A percentile compares a stretch with the other conserved stretches of the same genome.
Evolutionary conservation across 306 rosid genomes (phyloP).

Genomic region (Purshia tridentata): DNA sequence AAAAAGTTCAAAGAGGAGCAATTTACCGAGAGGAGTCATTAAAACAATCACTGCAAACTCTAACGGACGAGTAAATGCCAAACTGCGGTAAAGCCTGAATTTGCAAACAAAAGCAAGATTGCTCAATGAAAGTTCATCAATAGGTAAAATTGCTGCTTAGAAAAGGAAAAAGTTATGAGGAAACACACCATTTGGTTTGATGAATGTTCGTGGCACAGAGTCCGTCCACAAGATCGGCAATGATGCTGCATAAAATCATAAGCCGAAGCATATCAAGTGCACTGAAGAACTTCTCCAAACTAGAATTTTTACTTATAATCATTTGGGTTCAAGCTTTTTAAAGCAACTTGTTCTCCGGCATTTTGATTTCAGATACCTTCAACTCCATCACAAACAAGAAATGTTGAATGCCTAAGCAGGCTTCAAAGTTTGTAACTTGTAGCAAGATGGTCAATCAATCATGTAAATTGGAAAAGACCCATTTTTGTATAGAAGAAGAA

Average conservation of each 20-base stretch:
- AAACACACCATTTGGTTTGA: constrained; percentile 68
- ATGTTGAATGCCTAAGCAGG: background rate
- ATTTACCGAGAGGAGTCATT: constrained; percentile 62
- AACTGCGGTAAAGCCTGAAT: constrained; percentile 85
- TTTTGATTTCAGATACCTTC: background rate
- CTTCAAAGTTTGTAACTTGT: background rate
- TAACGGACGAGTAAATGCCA: constrained; percentile 66
- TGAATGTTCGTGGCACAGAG: constrained; percentile 90
- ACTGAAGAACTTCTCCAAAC: background rate
- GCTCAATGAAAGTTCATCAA: constrained; percentile 20
- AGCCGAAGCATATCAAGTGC: background rate
- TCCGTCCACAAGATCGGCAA: constrained; percentile 92
- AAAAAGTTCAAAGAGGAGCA: constrained; percentile 16
- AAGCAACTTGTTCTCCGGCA: background rate
- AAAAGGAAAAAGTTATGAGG: background rate
- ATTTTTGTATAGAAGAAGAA: background rate
- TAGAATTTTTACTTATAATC: background rate
- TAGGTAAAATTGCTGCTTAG: background rate
- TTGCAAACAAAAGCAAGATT: constrained; percentile 23
- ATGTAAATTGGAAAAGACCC: background rate
- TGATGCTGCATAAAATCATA: constrained; percentile 68
- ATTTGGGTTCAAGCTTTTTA: background rate
- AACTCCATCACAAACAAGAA: background rate
- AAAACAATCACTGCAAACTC: constrained; percentile 91
- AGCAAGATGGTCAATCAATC: background rate